These are phyloP conservation scores for Delonix regia DNA, from an alignment of 306 rosid species.

Conservation along the genomic window DNA sequence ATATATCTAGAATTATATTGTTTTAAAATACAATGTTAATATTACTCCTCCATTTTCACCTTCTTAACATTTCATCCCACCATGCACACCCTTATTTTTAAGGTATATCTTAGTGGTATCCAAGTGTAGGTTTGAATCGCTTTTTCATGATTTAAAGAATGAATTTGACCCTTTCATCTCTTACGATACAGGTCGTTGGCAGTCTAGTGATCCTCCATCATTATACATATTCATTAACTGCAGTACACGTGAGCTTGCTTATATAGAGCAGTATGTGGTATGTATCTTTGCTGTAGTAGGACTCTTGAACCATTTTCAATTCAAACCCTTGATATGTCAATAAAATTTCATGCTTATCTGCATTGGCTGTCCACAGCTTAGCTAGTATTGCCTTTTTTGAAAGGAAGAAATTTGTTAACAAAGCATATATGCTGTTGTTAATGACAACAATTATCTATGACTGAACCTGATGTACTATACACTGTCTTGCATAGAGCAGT, in stretches of 20 bases:
- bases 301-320: conserved; percentile 27
- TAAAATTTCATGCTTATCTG: conserved; percentile 23
- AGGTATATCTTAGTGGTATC: conserved; percentile 19
- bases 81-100: conserved; percentile 25
- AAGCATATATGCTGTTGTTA: conserved; percentile 27
- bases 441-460: conserved; percentile 15
- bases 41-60: background rate
- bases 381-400: conserved; percentile 15
- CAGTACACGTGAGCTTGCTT: conserved; percentile 88
- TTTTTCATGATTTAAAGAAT: conserved; percentile 8
- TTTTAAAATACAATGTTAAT: background rate
- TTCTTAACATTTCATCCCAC: background rate
- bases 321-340: conserved; percentile 22
- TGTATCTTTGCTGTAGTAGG: conserved; percentile 46
- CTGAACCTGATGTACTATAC: conserved; percentile 9
- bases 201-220: conserved; percentile 80
- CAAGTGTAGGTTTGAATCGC: conserved; percentile 20
- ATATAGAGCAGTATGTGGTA: conserved; percentile 97
- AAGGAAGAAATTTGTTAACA: background rate
- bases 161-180: conserved; percentile 28
- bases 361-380: conserved; percentile 25
- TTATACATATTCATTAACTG: conserved; percentile 83
- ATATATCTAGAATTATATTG: background rate
- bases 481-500: too few relatives aligned
- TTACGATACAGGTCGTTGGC: conserved; percentile 82